These are phyloP conservation scores for Globisporangium mamillatum DNA, from an alignment of 352 stramenopile species.

Conservation along the genomic window DNA sequence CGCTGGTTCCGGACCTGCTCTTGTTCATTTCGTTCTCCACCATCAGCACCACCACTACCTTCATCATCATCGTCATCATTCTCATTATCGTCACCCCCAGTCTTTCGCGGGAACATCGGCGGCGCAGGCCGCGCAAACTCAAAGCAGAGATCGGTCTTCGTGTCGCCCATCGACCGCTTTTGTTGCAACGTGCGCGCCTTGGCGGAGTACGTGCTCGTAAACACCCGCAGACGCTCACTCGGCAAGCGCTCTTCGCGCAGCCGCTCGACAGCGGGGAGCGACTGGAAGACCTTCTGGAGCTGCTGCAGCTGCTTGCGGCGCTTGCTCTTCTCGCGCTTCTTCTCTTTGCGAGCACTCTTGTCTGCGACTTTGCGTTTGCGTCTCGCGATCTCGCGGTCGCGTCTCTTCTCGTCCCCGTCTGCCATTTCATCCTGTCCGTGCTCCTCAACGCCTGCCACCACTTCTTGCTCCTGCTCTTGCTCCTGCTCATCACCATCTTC, in stretches of 20 bases:
- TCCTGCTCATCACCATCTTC: conserved; percentile 18
- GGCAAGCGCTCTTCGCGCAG: conserved; percentile 42
- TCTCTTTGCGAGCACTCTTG: conserved; percentile 23
- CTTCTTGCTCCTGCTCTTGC: conserved; percentile 2
- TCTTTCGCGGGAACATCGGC: not conserved
- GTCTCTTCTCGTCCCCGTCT: conserved; percentile 15
- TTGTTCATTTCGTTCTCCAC: conserved; percentile 4
- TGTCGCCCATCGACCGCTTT: conserved; percentile 62
- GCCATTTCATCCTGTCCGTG: conserved; percentile 2
- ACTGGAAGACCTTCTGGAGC: conserved; percentile 27
- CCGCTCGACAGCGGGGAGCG: conserved; percentile 38
- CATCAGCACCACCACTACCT: not conserved
- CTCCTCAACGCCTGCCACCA: not conserved
- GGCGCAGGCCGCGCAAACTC: conserved; percentile 48
- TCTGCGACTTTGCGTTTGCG: conserved; percentile 13
- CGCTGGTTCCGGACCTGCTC: conserved; percentile 16
- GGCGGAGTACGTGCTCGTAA: conserved; percentile 47
- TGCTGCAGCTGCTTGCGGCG: conserved; percentile 22
- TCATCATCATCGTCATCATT: not conserved
- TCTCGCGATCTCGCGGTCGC: conserved; percentile 22
- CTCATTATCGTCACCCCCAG: not conserved
- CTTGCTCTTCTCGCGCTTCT: conserved; percentile 25
- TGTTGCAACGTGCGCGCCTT: conserved; percentile 45
- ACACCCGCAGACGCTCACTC: conserved; percentile 43
- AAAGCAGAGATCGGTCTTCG: conserved; percentile 53